These are phyloP conservation scores for Candida glucosophila DNA, from an alignment of 1,139 yeast species.

Conservation along the genomic window DNA sequence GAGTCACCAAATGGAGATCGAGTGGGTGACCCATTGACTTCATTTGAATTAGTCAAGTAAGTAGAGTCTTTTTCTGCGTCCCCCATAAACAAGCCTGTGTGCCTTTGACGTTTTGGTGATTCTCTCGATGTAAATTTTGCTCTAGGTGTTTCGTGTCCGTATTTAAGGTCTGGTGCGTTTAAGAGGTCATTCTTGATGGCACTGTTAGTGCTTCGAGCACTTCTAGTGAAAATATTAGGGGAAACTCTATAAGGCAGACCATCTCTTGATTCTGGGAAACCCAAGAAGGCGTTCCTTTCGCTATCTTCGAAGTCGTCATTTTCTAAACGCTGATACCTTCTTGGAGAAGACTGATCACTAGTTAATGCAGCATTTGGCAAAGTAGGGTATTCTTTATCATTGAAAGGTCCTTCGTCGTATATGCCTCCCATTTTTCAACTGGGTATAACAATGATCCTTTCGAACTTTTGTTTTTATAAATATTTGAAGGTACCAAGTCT, in stretches of 20 bases:
- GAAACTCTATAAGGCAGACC: conserved; percentile 23
- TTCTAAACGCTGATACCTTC: conserved; percentile 22
- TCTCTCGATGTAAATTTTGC: conserved; percentile 53
- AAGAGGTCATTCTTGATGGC: conserved; percentile 10
- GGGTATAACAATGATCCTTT: too few relatives aligned
- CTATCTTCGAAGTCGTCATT: conserved; percentile 15
- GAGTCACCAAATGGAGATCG: conserved; percentile 19
- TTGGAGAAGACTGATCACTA: conserved; percentile 30
- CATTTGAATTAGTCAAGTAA: too few relatives aligned
- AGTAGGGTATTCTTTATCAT: conserved; percentile 19
- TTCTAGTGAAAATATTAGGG: conserved; percentile 36
- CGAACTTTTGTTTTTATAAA: too few relatives aligned
- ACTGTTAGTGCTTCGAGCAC: conserved; percentile 46
- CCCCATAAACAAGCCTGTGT: conserved; percentile 38
- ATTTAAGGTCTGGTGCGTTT: conserved; percentile 19
- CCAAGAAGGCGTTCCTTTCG: conserved; percentile 16
- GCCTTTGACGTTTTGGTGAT: conserved; percentile 54
- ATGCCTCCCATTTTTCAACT: too few relatives aligned
- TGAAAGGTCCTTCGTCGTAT: conserved; percentile 24
- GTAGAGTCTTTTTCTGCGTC: conserved; percentile 24
- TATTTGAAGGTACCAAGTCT: too few relatives aligned
- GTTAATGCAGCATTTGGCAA: conserved; percentile 36
- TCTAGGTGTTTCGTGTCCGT: conserved; percentile 31
- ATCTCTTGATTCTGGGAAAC: conserved; percentile 20
- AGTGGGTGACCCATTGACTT: conserved; percentile 25